Percentiles rank a stretch among this genome's conserved stretches.
These are phyloP conservation scores for Pelagophyceae sp. DNA, from an alignment of 352 stramenopile genomes.

Conservation along the genomic window DNA sequence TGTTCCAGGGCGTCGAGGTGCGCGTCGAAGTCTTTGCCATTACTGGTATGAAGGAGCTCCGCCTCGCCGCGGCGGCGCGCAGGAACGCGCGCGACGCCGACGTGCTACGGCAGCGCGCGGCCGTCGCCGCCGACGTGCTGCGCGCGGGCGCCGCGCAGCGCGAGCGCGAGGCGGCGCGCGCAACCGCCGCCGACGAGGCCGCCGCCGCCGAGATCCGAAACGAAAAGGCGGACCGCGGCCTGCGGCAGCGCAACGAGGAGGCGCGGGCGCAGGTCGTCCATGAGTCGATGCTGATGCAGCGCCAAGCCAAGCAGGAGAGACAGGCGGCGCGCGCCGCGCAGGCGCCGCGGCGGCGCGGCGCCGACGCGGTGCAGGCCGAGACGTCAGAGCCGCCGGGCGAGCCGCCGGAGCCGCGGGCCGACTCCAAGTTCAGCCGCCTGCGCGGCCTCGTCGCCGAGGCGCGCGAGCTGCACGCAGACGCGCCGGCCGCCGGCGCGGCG, in stretches of 20 bases:
- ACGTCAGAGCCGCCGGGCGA: neutral
- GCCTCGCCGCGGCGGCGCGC: neutral
- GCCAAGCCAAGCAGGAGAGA: neutral
- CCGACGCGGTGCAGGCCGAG: no score
- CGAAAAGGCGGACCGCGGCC: neutral
- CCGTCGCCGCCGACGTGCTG: neutral
- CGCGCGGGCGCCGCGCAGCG: neutral
- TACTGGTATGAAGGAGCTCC: constrained; percentile 9
- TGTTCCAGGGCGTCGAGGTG: neutral
- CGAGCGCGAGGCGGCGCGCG: neutral
- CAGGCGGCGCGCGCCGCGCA: no score
- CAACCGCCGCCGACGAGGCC: neutral
- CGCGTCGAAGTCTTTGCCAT: constrained; percentile 2
- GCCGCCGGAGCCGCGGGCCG: neutral
- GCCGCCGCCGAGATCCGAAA: neutral
- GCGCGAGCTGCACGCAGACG: neutral
- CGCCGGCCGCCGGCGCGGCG: neutral
- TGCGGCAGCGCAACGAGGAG: neutral
- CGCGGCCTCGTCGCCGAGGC: neutral
- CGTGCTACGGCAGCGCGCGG: neutral
- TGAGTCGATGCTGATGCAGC: neutral
- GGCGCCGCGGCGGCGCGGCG: no score
- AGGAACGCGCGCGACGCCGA: neutral
- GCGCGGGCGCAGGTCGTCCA: neutral
- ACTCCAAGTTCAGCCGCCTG: neutral